Evolutionary conservation across 1,139 yeast genomes (phyloP), one percentile per base, ranked within the genome.

Genomic region (Pichia sp.): DNA sequence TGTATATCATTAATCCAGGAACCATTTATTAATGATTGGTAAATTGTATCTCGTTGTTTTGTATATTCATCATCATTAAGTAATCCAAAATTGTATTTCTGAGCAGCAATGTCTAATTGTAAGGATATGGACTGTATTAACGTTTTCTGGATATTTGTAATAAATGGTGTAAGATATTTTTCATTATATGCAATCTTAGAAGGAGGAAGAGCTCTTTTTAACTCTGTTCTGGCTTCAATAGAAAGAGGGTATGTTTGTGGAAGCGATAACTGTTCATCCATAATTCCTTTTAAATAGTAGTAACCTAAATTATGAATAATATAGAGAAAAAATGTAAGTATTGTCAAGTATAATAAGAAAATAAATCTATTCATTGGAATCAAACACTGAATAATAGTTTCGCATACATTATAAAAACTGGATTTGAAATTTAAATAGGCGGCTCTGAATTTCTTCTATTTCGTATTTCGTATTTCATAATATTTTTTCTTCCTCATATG

Each of bases 171-270:
- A 1, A 51, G 26, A 25, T 39, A 26, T 32, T 46, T 48, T 25
- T 51, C 54, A 29, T 37, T 31, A 27, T 51, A 51, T 3, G 47
- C 31, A 2, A 44, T 37, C 36, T 51, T 49, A 2, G 54, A 44
- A 5, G 37, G 30, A 7, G 50, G 52, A 4, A 45, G 34, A 5
- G 27, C 10, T 26, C 47, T 44, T n/a, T 53, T 47, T 2, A 59
- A 39, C 7, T 46, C 48, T 1, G 31, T 18, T 28, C 45, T 53
- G 36, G 47, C 49, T n/a, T 37, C 44, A 26, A 46, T 43, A 7
- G 45, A 35, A 8, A 61, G 42, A 1, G 64, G 64, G 35, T 47
- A 61, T 42, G 56, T 52, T 2, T 52, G 39, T 1, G 63, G 64
- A 8, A 60, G 39, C 10, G 47, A 43, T 32, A 56, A 42, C n/a